Evolutionary conservation across 2,329 filamentous ascomycete species (phyloP), one percentile per base, ranked within the genome.

Genomic region (Pyricularia sp.): DNA sequence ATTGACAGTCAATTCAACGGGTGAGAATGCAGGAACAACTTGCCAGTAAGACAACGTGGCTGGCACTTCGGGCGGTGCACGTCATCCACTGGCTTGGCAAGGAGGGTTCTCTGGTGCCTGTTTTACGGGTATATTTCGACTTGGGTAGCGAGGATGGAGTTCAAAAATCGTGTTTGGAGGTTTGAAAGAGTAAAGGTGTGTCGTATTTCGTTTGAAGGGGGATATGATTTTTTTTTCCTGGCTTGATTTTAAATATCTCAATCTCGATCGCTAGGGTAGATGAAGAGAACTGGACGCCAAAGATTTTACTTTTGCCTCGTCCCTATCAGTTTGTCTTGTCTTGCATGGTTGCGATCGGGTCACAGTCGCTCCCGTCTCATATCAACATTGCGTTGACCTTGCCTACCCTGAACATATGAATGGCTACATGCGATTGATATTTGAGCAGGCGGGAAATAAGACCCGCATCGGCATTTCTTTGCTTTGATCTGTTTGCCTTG

Each of bases 21-120:
- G 58, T 26, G n/a, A 61, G n/a, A 61, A 61, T 61, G 58, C 58
- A 61, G 58, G 58, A 61, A 61, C 58, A 61, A 61, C 58, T 25
- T 25, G 50, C 58, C 58, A 61, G 58, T 26, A 61, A 61, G 58
- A 61, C 23, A 61, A 26, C n/a, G 58, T 61, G 58, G 58, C 58
- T 61, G 58, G 42, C 42, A 50, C 42, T n/a, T 50, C 20, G 20
- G 42, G 42, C 17, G 42, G 42, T 50, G 42, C 42, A 50, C 42
- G 42, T 50, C 42, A 50, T 50, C 42, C 42, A 50, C 42, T 50
- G 42, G 42, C 42, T 50, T 50, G 42, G 42, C 42, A 50, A 5
- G 5, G 42, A 50, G 20, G 17, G 17, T 50, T 50, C 7, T 20
- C 5, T 50, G 42, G 42, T 50, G 20, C 42, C 42, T 50, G 20